Evolutionary conservation across 2,329 filamentous ascomycete genomes (phyloP), one percentile per base, ranked within the genome.

Genomic region (Sporothrix variecibatus): DNA sequence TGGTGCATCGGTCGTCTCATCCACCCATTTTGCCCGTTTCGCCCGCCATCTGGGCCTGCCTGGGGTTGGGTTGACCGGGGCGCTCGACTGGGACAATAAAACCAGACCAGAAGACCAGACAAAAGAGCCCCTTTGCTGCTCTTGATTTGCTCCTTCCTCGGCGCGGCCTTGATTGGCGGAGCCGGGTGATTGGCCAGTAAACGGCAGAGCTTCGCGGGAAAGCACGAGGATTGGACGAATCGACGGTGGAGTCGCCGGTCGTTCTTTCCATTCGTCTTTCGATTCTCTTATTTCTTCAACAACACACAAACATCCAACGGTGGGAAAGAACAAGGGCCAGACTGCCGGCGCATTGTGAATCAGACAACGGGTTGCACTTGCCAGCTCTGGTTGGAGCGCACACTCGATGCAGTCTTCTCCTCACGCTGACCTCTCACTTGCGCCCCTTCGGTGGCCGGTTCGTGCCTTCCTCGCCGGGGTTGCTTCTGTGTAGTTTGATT

Each of bases 171-270:
- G 78, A 81, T 80, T 81, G 80, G 79, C 77, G 73, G 74, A 76
- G 76, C 75, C 6, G 67, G 67, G 43, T 80, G 80, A 81, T 81
- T 81, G 80, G 79, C 76, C 71, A 64, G 67, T 64, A 38, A 38
- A 60, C 43, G 60, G 46, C 2, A 67, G 62, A 74, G 49, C 62
- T 31, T 38, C 72, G 69, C 60, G 58, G 74, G 67, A 68, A 58
- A 74, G 72, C 49, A 76, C 49, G 53, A 65, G 73, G 76, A 77
- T 76, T 76, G 77, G 78, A 74, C 74, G 77, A 77, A 76, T 78
- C 77, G 78, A 79, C 77, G 77, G 79, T 80, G 80, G 78, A 80
- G 79, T 79, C 79, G 76, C 51, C 40, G 23, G 26, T 69, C 60
- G 60, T 23, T 67, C 43, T 58, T 49, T 67, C 67, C 60, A 67